Evolutionary conservation across 768 basidiomycete genomes (phyloP), one percentile per base, ranked within the genome.

Genomic region (Tephrocybe sp.): DNA sequence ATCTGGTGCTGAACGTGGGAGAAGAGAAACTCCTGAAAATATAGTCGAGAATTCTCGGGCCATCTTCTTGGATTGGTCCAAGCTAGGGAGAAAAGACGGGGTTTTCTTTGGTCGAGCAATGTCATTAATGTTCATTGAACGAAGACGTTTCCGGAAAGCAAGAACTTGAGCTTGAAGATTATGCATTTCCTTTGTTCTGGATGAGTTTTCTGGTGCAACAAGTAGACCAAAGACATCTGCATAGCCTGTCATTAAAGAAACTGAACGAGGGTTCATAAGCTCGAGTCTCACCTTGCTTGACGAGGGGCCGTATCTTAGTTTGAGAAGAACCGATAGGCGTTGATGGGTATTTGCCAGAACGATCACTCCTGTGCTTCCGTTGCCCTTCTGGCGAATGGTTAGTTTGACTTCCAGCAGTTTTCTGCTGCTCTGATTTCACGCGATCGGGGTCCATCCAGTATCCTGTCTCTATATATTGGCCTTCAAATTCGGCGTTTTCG

Each of bases 191-290:
- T 70, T 64, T 8, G 68, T 66, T 56, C 69, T 71, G 24, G 64
- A 60, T 16, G 52, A 64, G 9, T 63, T 58, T 9, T 54, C 52
- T 9, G 76, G 67, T n/a, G 64, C 62, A 18, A 67, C 63, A 13
- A 71, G 68, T 34, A 74, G 61, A 27, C 77, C 76, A 57, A 89
- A 87, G 12, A 86, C 75, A 66, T 88, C 86, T 84, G 9, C n/a
- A 52, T 30, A 49, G 39, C 44, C 35, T 15, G 44, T 38, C 30
- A 35, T 22, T 24, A 34, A 35, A 51, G 9, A 24, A 15, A 26
- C 15, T 11, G 16, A 9, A 41, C 18, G 26, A 49, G 48, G 42
- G 39, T 25, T n/a, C 16, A 22, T 9, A n/a, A 24, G 13, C 5
- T 18, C n/a, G n/a, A n/a, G n/a, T 1, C 49, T 40, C 28, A 51